Base-by-base conservation (phyloP, 768 basidiomycete species). In the Leccinum subgranulosum region DNA sequence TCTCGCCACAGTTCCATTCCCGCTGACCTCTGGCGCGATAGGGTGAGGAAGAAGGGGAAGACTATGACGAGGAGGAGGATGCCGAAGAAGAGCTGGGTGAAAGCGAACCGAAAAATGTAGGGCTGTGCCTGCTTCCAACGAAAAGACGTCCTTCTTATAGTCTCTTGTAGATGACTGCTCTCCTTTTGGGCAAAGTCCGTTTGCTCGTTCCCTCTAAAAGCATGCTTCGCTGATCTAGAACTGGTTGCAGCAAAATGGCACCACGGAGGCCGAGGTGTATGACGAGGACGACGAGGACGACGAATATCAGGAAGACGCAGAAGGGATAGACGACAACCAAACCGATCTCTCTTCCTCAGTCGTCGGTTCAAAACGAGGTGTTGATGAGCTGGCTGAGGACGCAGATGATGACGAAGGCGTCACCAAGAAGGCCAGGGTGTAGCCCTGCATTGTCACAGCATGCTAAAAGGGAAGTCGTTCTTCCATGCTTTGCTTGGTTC, bases 401-500 rank as follows among this genome's bases (percentile, higher is more conserved):
- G 50, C 25, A 4, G 15, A 23, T 10, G 54, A 47, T 10, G 70
- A 64, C 0, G 69, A 60, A 2, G 59, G 58, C 0, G 57, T 31
- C 11, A 5, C 58, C 8, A 72, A 72, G 56, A 72, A 72, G 51
- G 61, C 53, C 12, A 73, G 49, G 54, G 72, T 72, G 47, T 69
- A 60, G 50, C 52, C 34, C 21, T 19, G 8, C 50, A 15, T 15
- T 14, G 19, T 28, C 31, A 27, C 21, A 33, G 11, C 41, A 3
- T 10, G 10, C 27, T 25, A 21, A 47, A 49, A 27, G 34, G 28
- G 54, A 29, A 45, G 23, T 29, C 17, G 12, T 7, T 17, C 17
- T 15, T 15, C 14, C 36, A 29, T 31, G 21, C 19, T 45, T 60
- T 51, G 29, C 57, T 29, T 29, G 29, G 25, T 27, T 14, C 15